Percentiles rank a stretch among this genome's conserved stretches.
Conservation (phyloP, 2,329 filamentous ascomycete genomes). For the Emmonsiellopsis sp. region DNA sequence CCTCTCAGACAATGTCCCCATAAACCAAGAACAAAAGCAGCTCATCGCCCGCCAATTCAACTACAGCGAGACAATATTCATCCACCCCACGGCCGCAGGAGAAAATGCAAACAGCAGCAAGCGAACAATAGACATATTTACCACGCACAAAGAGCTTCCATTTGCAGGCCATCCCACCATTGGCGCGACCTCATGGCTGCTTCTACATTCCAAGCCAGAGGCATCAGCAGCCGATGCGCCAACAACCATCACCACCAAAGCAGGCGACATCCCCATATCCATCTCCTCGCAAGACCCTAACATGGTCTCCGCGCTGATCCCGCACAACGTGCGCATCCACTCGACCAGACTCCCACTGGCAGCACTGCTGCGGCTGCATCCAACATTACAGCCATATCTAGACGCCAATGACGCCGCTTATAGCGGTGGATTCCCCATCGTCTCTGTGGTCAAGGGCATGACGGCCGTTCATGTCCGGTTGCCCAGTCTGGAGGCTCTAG, state of each 20-base stretch:
- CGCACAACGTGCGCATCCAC: slow-evolving; percentile 60
- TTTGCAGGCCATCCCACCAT: slow-evolving; percentile 58
- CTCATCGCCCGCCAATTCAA: slow-evolving; percentile 54
- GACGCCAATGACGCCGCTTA: slow-evolving; percentile 14
- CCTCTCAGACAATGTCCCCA: slow-evolving; percentile 32
- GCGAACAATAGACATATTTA: slow-evolving; percentile 53
- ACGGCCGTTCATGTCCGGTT: slow-evolving; percentile 40
- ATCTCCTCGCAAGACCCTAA: slow-evolving; percentile 23
- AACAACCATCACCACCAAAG: slow-evolving; percentile 27
- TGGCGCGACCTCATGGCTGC: slow-evolving; percentile 45
- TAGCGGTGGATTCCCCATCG: slow-evolving; percentile 36
- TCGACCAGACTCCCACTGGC: slow-evolving; percentile 19
- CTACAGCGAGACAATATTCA: slow-evolving; percentile 55
- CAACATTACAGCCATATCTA: slow-evolving; percentile 14
- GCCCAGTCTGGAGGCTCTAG: slow-evolving; percentile 50
- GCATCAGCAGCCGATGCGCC: slow-evolving; percentile 2
- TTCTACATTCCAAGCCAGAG: slow-evolving; percentile 18
- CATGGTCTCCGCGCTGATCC: slow-evolving; percentile 53
- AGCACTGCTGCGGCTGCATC: slow-evolving; percentile 17
- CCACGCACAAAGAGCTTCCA: slow-evolving; percentile 45
- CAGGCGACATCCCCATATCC: slow-evolving; percentile 36
- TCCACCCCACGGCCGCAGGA: slow-evolving; percentile 50
- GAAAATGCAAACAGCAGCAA: slow-evolving; percentile 33
- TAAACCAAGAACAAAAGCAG: slow-evolving; percentile 49
- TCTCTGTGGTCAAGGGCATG: slow-evolving; percentile 66